Evolutionary conservation across 2,329 filamentous ascomycete species (phyloP).

Genomic region (Penicillium capsulatum): DNA sequence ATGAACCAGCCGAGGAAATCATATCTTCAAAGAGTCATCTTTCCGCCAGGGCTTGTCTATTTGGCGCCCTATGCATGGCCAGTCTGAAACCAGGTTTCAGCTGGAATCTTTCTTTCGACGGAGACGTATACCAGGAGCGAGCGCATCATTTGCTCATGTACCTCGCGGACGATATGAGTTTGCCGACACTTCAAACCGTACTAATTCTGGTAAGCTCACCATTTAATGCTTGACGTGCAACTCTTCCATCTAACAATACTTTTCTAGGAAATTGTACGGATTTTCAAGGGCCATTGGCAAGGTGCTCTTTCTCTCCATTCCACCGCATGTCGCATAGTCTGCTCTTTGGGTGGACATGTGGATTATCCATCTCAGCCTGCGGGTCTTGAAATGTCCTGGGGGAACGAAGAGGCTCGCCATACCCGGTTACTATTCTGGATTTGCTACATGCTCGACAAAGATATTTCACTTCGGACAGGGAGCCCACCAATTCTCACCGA

Average conservation of each 20-base stretch:
- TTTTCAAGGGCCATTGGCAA: constrained; percentile 12
- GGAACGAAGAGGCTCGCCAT: constrained; percentile 6
- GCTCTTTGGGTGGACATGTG: constrained; percentile 9
- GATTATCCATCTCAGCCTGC: background rate
- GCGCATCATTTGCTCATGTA: constrained; percentile 7
- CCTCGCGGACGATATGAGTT: constrained; percentile 5
- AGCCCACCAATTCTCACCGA: constrained; percentile 14
- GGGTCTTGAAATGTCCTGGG: background rate
- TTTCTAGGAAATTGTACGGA: constrained; percentile 9
- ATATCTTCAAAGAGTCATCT: constrained; percentile 1
- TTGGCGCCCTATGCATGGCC: constrained; percentile 9
- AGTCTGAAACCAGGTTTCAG: background rate
- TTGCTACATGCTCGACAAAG: constrained; percentile 54
- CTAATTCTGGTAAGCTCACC: constrained; percentile 11
- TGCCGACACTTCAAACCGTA: constrained; percentile 11
- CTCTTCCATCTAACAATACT: background rate
- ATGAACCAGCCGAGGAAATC: constrained; percentile 1
- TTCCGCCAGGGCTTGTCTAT: constrained; percentile 13
- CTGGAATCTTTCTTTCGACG: constrained; percentile 2
- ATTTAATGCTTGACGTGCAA: background rate
- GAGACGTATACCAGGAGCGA: constrained; percentile 5
- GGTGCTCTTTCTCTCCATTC: constrained; percentile 11
- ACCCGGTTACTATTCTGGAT: constrained; percentile 27
- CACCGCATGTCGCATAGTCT: constrained; percentile 14
- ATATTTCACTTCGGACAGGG: constrained; percentile 37